Evolutionary conservation across 768 basidiomycete genomes (phyloP).

Genomic region (Leucocoprinus sp.): DNA sequence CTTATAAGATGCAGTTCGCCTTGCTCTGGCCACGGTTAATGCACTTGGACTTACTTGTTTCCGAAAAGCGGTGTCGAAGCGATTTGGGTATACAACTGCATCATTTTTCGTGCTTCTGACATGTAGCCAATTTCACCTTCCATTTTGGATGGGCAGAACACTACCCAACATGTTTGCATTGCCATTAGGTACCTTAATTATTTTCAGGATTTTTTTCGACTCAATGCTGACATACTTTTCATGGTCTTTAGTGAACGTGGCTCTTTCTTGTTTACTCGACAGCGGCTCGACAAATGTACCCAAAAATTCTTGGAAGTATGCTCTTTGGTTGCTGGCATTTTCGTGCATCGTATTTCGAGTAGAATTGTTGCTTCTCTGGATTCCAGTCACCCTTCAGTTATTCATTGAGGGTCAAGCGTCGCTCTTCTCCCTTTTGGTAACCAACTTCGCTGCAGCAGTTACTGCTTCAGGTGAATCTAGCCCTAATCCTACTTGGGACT

Average conservation of each 20-base stretch:
- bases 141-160: slow-evolving; percentile 91
- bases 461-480: slow-evolving; percentile 41
- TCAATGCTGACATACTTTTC: not conserved
- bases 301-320: slow-evolving; percentile 8
- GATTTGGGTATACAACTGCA: slow-evolving; percentile 55
- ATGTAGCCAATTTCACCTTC: slow-evolving; percentile 81
- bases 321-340: slow-evolving; percentile 21
- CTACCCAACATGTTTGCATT: slow-evolving; percentile 93
- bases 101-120: slow-evolving; percentile 61
- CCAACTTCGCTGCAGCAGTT: slow-evolving; percentile 41
- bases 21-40: slow-evolving; percentile 62
- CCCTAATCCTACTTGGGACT: not conserved
- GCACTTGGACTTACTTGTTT: slow-evolving; percentile 55
- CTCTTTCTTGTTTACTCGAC: slow-evolving; percentile 15
- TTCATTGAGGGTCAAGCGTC: slow-evolving; percentile 34
- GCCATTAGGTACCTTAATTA: slow-evolving; percentile 48
- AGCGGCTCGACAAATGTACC: slow-evolving; percentile 22
- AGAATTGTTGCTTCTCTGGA: slow-evolving; percentile 66
- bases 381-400: slow-evolving; percentile 49
- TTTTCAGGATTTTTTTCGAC: not conserved
- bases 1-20: slow-evolving; percentile 47
- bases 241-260: slow-evolving; percentile 1
- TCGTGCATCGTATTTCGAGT: slow-evolving; percentile 69
- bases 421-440: slow-evolving; percentile 34
- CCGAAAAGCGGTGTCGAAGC: slow-evolving; percentile 47